A percentile compares a stretch with the other conserved stretches of the same genome.
Conservation (phyloP, 805 yeast genomes). For the Saccharomycopsis sp. region DNA sequence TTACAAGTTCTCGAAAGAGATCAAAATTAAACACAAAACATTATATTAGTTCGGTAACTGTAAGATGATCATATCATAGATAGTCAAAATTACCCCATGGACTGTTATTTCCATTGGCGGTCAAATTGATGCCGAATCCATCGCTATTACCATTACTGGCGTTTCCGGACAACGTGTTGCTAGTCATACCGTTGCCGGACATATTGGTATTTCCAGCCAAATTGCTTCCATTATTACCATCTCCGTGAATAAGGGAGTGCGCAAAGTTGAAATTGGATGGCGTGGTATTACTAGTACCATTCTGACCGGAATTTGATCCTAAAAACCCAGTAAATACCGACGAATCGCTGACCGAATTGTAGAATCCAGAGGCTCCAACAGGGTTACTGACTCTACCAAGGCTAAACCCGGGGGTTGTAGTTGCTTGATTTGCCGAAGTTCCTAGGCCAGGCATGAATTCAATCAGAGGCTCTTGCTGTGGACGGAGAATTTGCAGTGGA, state of each 20-base stretch:
- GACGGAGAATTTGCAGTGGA: background rate
- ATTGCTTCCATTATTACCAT: too few species aligned
- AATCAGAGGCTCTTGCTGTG: background rate
- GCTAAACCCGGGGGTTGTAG: background rate
- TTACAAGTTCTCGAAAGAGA: background rate
- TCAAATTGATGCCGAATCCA: background rate
- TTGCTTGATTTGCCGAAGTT: background rate
- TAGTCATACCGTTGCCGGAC: background rate
- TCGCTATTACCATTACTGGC: background rate
- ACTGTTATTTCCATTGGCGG: background rate
- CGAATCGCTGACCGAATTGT: background rate
- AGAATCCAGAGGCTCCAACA: background rate
- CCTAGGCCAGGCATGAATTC: background rate
- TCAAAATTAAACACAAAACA: background rate
- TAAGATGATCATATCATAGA: background rate
- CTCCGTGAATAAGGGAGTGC: too few species aligned
- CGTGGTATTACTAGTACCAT: too few species aligned
- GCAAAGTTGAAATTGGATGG: too few species aligned
- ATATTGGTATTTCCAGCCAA: background rate
- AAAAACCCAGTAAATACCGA: too few species aligned
- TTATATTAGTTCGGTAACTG: too few species aligned
- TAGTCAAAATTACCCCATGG: conserved; percentile 2
- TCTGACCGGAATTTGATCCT: too few species aligned
- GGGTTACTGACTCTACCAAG: background rate
- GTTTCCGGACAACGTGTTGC: too few species aligned